phyloP scores from a whole-genome alignment of 2,329 filamentous ascomycete species.

The Calonectria pauciramosa region DNA sequence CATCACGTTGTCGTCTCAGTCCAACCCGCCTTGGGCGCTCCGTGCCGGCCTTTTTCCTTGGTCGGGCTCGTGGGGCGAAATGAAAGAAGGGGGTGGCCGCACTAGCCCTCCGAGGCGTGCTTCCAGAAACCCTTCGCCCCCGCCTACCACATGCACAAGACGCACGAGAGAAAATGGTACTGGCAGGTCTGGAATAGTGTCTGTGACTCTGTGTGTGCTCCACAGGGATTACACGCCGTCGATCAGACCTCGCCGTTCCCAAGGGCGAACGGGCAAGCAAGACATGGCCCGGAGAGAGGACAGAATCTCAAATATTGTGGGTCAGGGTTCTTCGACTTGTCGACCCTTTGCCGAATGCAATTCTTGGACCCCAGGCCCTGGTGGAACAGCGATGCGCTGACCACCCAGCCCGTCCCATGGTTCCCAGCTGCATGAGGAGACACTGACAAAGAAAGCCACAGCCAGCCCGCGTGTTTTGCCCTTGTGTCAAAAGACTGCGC shows the following conservation, averaged over 20 bases:
- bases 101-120: constrained; percentile 39
- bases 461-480: constrained; percentile 8
- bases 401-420: constrained; percentile 12
- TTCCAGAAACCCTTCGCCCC: constrained; percentile 42
- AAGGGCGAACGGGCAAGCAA: constrained; percentile 35
- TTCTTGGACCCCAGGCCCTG: constrained; percentile 36
- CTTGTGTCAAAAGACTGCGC: background rate
- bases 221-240: constrained; percentile 38
- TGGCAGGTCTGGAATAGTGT: constrained; percentile 17
- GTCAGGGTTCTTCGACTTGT: constrained; percentile 33
- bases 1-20: constrained; percentile 18
- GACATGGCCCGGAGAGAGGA: constrained; percentile 30
- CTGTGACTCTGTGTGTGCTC: constrained; percentile 21
- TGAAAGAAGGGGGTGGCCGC: constrained; percentile 35
- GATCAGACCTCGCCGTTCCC: constrained; percentile 45
- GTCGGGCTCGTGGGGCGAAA: constrained; percentile 35
- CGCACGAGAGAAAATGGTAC: constrained; percentile 29
- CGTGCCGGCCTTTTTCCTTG: constrained; percentile 27
- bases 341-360: constrained; percentile 35
- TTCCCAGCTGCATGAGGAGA: constrained; percentile 19
- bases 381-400: constrained; percentile 23
- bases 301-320: constrained; percentile 35
- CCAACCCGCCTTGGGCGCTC: constrained; percentile 14
- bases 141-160: constrained; percentile 16
- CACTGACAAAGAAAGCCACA: constrained; percentile 6